Percentiles rank a stretch among this genome's conserved stretches.
These are phyloP conservation scores for Paraphaeosphaeria minitans DNA, from an alignment of 2,329 filamentous ascomycete genomes.

Conservation along the genomic window DNA sequence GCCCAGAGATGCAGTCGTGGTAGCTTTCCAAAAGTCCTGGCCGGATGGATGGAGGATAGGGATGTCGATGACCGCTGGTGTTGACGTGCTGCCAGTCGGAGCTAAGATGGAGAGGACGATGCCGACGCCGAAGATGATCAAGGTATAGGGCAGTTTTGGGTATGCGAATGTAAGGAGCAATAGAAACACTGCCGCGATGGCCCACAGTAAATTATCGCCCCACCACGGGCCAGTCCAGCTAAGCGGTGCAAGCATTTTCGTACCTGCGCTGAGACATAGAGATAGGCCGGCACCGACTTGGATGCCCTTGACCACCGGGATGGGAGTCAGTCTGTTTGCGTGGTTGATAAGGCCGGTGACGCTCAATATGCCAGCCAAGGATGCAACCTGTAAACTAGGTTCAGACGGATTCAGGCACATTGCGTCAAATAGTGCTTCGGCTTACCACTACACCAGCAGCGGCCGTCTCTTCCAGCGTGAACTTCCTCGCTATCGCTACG, in stretches of 20 bases:
- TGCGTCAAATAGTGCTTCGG: neutral
- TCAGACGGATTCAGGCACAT: neutral
- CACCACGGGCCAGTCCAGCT: slow-evolving; percentile 69
- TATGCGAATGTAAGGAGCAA: slow-evolving; percentile 71
- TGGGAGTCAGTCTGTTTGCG: slow-evolving; percentile 75
- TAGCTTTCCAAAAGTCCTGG: slow-evolving; percentile 58
- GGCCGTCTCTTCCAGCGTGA: slow-evolving; percentile 73
- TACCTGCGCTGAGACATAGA: slow-evolving; percentile 76
- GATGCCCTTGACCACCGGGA: slow-evolving; percentile 91
- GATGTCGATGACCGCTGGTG: slow-evolving; percentile 58
- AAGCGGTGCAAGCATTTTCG: slow-evolving; percentile 68
- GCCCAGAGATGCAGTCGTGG: slow-evolving; percentile 73
- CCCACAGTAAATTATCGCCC: slow-evolving; percentile 81
- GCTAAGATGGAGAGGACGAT: slow-evolving; percentile 65
- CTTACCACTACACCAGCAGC: slow-evolving; percentile 79
- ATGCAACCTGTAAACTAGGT: slow-evolving; percentile 46
- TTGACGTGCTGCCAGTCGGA: slow-evolving; percentile 21
- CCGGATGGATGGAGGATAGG: slow-evolving; percentile 56
- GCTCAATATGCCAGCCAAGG: slow-evolving; percentile 75
- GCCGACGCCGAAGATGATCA: slow-evolving; percentile 72
- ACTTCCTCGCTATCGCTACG: slow-evolving; percentile 75
- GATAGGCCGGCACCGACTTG: slow-evolving; percentile 90
- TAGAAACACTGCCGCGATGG: slow-evolving; percentile 71
- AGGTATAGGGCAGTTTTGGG: slow-evolving; percentile 75
- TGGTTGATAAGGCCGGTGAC: slow-evolving; percentile 77